A percentile compares a stretch with the other conserved stretches of the same genome.
Conservation (phyloP, 805 yeast genomes). For the Metschnikowia lochheadii region DNA sequence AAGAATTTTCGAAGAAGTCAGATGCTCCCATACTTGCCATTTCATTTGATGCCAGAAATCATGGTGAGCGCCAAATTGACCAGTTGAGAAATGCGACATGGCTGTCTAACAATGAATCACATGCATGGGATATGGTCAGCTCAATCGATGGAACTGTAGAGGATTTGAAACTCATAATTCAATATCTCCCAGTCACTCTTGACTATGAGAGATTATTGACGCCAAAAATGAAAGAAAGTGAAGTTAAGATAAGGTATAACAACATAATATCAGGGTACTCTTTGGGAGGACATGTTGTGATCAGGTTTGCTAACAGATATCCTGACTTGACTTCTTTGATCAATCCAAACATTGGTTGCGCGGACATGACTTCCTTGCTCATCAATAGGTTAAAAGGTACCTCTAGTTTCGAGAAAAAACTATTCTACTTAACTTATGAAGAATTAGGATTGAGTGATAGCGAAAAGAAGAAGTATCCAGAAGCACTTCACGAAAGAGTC, state of each 20-base stretch:
- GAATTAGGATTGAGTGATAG: conserved; percentile 30
- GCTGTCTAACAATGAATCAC: conserved; percentile 46
- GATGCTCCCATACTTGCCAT: conserved; percentile 41
- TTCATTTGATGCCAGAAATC: conserved; percentile 53
- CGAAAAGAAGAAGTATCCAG: conserved; percentile 28
- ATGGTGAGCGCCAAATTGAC: conserved; percentile 45
- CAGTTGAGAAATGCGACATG: conserved; percentile 38
- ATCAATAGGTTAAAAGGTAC: conserved; percentile 33
- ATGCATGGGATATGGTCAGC: conserved; percentile 49
- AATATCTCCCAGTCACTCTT: conserved; percentile 41
- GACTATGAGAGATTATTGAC: conserved; percentile 27
- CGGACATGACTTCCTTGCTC: conserved; percentile 43
- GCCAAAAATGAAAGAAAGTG: conserved; percentile 13
- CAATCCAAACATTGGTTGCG: conserved; percentile 50
- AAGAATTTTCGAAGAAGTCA: conserved; percentile 20
- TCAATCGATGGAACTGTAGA: conserved; percentile 44
- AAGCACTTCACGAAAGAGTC: conserved; percentile 29
- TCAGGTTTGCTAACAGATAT: conserved; percentile 39
- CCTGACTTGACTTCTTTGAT: conserved; percentile 37
- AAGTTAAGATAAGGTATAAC: conserved; percentile 23
- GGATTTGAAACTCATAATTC: conserved; percentile 43
- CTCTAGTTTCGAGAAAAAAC: conserved; percentile 24
- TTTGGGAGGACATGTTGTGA: conserved; percentile 55
- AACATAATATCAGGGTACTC: conserved; percentile 49
- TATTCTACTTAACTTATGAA: conserved; percentile 30